Conservation (phyloP, 2,329 filamentous ascomycete genomes). For the Epichloe scottii region DNA sequence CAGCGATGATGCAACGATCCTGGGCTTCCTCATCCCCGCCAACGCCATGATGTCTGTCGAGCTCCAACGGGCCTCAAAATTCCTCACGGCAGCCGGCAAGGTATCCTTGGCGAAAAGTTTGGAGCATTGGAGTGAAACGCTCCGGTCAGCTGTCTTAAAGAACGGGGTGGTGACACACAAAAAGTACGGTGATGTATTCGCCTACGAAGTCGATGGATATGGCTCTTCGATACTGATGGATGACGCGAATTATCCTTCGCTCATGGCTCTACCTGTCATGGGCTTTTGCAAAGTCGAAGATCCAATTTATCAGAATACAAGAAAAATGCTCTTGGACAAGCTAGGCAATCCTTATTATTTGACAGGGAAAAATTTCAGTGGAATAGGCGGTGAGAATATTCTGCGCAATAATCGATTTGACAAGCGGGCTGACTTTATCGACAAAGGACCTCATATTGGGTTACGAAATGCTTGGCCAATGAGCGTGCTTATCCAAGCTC, state of each 20-base stretch:
- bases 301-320: constrained; percentile 72
- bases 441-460: constrained; percentile 54
- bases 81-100: constrained; percentile 52
- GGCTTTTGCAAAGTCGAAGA: constrained; percentile 58
- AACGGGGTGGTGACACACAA: constrained; percentile 70
- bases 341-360: constrained; percentile 82
- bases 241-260: constrained; percentile 74
- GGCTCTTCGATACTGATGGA: constrained; percentile 78
- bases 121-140: constrained; percentile 44
- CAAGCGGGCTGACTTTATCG: constrained; percentile 6
- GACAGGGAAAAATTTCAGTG: constrained; percentile 61
- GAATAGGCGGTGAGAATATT: constrained; percentile 64
- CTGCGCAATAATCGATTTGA: background rate
- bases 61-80: constrained; percentile 57
- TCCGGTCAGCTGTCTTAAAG: constrained; percentile 69
- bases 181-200: constrained; percentile 67
- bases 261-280: constrained; percentile 66
- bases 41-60: constrained; percentile 96
- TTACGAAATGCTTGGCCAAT: constrained; percentile 93
- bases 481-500: constrained; percentile 81
- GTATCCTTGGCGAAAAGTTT: constrained; percentile 39
- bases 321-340: constrained; percentile 61
- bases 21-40: constrained; percentile 88
- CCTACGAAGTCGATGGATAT: constrained; percentile 80
- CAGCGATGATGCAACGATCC: constrained; percentile 86